Percentiles rank a stretch among this genome's conserved stretches.
Conservation (phyloP, 495 filamentous ascomycete genomes). For the Talaromyces wortmannii region DNA sequence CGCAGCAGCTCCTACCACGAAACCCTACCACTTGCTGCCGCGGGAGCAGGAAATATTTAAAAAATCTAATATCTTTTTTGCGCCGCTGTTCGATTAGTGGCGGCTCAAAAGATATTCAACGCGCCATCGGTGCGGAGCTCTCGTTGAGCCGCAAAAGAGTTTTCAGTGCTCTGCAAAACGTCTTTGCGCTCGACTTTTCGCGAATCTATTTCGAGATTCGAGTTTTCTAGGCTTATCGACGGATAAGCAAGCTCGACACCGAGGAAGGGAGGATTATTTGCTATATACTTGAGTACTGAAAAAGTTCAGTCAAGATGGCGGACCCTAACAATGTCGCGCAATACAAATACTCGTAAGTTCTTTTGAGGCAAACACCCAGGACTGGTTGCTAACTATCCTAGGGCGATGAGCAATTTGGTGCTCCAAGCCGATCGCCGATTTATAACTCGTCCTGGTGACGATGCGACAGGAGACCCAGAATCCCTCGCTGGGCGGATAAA, state of each 20-base stretch:
- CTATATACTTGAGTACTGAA: background rate
- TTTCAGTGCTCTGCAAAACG: background rate
- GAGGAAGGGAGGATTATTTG: background rate
- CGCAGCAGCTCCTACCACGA: constrained; percentile 15
- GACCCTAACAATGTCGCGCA: constrained; percentile 90
- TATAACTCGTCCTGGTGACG: constrained; percentile 83
- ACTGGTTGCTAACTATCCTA: background rate
- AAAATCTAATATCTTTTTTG: background rate
- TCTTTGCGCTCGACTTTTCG: background rate
- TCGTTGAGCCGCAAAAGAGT: constrained; percentile 2
- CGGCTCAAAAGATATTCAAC: background rate
- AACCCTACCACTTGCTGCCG: constrained; percentile 24
- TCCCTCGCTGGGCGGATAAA: constrained; percentile 90
- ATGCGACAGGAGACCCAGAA: constrained; percentile 94
- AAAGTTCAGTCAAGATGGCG: constrained; percentile 52
- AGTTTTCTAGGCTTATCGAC: background rate
- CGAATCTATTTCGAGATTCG: background rate
- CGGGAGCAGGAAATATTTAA: constrained; percentile 23
- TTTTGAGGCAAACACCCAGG: background rate
- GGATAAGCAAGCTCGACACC: background rate
- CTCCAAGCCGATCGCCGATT: constrained; percentile 98
- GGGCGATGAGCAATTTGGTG: constrained; percentile 99
- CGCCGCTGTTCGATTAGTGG: background rate
- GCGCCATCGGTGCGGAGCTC: constrained; percentile 6
- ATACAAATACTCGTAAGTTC: constrained; percentile 82